A percentile compares a stretch with the other conserved stretches of the same genome.
These are phyloP conservation scores for Nothopassalora personata DNA, from an alignment of 2,329 filamentous ascomycete species.

Conservation along the genomic window DNA sequence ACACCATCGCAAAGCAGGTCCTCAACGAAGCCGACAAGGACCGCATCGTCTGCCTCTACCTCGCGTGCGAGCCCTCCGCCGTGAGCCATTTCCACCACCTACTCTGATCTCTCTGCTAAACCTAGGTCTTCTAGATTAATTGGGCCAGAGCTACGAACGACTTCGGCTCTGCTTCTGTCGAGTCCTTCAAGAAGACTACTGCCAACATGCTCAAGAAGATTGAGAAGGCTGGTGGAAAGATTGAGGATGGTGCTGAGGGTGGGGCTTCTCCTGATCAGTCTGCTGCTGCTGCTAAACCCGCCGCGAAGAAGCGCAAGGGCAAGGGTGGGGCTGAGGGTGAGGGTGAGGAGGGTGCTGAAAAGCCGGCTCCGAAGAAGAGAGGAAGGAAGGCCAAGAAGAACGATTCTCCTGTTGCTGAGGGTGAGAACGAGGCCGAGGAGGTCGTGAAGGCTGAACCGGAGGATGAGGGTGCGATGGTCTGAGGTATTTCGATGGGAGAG, in stretches of 20 bases:
- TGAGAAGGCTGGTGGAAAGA: not conserved
- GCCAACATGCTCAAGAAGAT: conserved; percentile 1
- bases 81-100: not conserved
- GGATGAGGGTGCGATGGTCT: not conserved
- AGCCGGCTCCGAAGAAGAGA: not conserved
- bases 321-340: not conserved
- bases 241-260: not conserved
- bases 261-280: not conserved
- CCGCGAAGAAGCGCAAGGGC: not conserved
- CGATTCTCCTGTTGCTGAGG: not conserved
- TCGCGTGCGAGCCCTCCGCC: not conserved
- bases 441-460: not conserved
- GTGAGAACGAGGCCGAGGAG: not conserved
- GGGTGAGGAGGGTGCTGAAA: not conserved
- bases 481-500: not conserved
- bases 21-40: conserved; percentile 1
- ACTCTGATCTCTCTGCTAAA: not conserved
- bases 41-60: conserved; percentile 1
- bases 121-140: not conserved
- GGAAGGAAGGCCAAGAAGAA: not conserved
- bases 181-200: not conserved
- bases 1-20: not conserved
- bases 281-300: not conserved
- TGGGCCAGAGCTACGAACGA: not conserved
- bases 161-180: not conserved